Evolutionary conservation across 805 yeast species (phyloP).

Genomic region (Peterozyma xylosa): DNA sequence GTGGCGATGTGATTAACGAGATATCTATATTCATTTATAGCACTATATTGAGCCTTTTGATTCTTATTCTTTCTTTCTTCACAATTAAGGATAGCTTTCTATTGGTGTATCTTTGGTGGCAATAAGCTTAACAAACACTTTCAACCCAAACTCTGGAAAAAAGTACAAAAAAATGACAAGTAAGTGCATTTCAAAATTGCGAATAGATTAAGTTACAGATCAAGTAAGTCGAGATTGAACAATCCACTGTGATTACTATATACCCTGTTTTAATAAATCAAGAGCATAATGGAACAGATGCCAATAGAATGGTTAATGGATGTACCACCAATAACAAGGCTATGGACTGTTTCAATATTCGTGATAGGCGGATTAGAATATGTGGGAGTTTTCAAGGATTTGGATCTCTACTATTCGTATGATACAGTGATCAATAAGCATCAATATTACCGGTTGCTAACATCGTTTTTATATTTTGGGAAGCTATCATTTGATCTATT

Average conservation of each 20-base stretch:
- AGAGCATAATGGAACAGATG: slow-evolving; percentile 21
- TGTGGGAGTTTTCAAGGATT: slow-evolving; percentile 22
- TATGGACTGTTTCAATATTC: slow-evolving; percentile 24
- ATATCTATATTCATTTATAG: slow-evolving; percentile 9
- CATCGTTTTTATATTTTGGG: slow-evolving; percentile 32
- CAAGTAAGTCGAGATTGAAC: too few species aligned
- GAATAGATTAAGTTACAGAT: too few species aligned
- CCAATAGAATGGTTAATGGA: slow-evolving; percentile 33
- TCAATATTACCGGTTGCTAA: slow-evolving; percentile 28
- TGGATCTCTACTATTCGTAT: slow-evolving; percentile 25
- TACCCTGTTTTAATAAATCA: neutral
- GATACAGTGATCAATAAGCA: slow-evolving; percentile 30
- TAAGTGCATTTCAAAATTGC: too few species aligned
- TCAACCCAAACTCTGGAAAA: neutral
- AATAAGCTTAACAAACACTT: too few species aligned
- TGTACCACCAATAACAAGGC: slow-evolving; percentile 38
- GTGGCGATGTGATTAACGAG: slow-evolving; percentile 9
- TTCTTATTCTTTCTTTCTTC: too few species aligned
- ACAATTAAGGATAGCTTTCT: too few species aligned
- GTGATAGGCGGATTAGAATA: slow-evolving; percentile 24
- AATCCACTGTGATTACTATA: too few species aligned
- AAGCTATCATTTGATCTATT: slow-evolving; percentile 27
- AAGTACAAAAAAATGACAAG: neutral
- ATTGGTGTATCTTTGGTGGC: neutral
- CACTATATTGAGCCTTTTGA: too few species aligned